A percentile compares a stretch with the other conserved stretches of the same genome.
phyloP scores from a whole-genome alignment of 2,329 filamentous ascomycete species.

The Neonectria sp. region DNA sequence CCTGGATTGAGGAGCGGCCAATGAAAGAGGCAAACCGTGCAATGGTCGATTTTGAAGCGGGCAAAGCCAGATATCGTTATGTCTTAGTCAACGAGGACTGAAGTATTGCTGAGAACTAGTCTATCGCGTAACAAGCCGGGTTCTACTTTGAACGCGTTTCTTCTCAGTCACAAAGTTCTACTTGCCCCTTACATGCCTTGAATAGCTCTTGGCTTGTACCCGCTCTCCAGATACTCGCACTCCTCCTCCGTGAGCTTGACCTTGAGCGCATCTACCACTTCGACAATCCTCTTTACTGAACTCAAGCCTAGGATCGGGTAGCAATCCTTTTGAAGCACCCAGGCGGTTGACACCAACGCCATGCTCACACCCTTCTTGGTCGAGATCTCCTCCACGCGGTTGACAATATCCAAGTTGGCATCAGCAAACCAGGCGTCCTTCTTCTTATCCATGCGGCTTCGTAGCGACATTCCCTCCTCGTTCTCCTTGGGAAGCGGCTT shows the following conservation, averaged over 20 bases:
- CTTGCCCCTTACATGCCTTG: slow-evolving; percentile 45
- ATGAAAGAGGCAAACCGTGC: too few relatives aligned
- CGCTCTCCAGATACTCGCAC: slow-evolving; percentile 73
- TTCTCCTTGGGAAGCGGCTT: slow-evolving; percentile 44
- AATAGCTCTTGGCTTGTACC: slow-evolving; percentile 70
- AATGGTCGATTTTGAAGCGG: too few relatives aligned
- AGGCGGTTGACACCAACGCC: slow-evolving; percentile 76
- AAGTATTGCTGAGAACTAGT: too few relatives aligned
- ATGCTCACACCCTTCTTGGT: slow-evolving; percentile 72
- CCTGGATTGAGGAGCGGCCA: too few relatives aligned
- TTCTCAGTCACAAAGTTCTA: neutral
- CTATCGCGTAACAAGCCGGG: too few relatives aligned
- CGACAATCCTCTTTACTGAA: slow-evolving; percentile 72
- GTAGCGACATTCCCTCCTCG: slow-evolving; percentile 24
- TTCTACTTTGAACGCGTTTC: too few relatives aligned
- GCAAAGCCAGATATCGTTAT: too few relatives aligned
- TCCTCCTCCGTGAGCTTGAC: slow-evolving; percentile 71
- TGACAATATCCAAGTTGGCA: slow-evolving; percentile 50
- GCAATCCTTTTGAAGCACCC: slow-evolving; percentile 69
- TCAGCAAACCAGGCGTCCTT: slow-evolving; percentile 46
- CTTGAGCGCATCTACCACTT: slow-evolving; percentile 65
- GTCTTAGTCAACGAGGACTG: too few relatives aligned
- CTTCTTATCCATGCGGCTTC: slow-evolving; percentile 42
- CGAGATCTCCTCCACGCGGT: slow-evolving; percentile 67
- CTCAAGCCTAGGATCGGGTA: slow-evolving; percentile 76